A percentile compares a stretch with the other conserved stretches of the same genome.
phyloP scores from a whole-genome alignment of 768 basidiomycete species.

The Naganishia vaughanmartiniae region DNA sequence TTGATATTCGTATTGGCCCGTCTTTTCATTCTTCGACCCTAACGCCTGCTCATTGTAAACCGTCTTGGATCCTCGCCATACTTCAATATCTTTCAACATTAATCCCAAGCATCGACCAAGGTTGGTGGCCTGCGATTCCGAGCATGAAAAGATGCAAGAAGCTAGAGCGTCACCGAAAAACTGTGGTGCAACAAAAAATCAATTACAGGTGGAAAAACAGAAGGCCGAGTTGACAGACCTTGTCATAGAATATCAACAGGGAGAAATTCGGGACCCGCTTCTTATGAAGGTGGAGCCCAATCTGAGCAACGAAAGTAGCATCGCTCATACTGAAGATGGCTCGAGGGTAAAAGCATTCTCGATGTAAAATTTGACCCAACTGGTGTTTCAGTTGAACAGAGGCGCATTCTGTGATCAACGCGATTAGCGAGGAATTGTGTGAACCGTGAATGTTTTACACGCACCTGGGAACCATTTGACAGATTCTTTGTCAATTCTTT shows the following conservation, averaged over 20 bases:
- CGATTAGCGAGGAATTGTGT: neutral
- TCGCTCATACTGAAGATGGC: conserved; percentile 94
- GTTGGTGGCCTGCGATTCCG: conserved; percentile 92
- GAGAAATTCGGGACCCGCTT: conserved; percentile 87
- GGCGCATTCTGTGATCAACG: conserved; percentile 10
- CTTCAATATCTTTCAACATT: conserved; percentile 70
- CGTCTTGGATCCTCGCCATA: conserved; percentile 73
- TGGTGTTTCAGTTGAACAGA: conserved; percentile 37
- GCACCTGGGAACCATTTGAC: conserved; percentile 45
- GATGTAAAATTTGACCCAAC: conserved; percentile 53
- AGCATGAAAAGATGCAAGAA: conserved; percentile 83
- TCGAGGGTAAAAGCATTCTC: conserved; percentile 89
- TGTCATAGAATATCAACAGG: conserved; percentile 79
- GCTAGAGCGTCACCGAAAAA: conserved; percentile 80
- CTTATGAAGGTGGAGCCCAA: conserved; percentile 81
- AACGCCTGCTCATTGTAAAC: conserved; percentile 59
- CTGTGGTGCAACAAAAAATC: conserved; percentile 55
- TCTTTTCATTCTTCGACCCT: conserved; percentile 68
- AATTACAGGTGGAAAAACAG: conserved; percentile 2
- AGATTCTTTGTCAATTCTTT: conserved; percentile 39
- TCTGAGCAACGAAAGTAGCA: conserved; percentile 87
- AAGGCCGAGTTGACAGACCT: conserved; percentile 55
- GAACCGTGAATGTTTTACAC: neutral
- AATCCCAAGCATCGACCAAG: conserved; percentile 86
- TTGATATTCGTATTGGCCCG: conserved; percentile 46